Conservation (phyloP, 1,284 basidiomycete genomes). For the Ustilago cynodontis region DNA sequence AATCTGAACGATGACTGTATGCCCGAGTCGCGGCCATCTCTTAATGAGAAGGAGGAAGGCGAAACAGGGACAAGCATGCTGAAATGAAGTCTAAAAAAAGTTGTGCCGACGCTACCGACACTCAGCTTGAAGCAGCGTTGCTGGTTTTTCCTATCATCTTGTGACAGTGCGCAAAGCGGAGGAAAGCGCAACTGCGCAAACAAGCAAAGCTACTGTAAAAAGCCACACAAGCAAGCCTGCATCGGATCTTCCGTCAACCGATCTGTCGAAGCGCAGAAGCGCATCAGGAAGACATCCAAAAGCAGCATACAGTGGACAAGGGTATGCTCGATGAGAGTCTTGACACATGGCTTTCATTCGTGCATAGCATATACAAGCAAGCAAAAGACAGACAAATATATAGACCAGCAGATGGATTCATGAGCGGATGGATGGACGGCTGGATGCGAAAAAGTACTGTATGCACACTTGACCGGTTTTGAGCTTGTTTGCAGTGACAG, state of each 20-base stretch:
- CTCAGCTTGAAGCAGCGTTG: not conserved
- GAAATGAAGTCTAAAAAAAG: not conserved
- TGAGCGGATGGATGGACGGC: not conserved
- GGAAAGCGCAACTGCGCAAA: slow-evolving; percentile 5
- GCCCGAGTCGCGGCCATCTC: too few relatives aligned
- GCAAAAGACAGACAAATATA: not conserved
- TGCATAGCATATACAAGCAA: too few relatives aligned
- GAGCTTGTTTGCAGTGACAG: slow-evolving; percentile 12
- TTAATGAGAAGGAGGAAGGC: not conserved
- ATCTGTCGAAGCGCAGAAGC: not conserved
- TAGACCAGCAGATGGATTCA: too few relatives aligned
- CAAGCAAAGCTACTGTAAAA: not conserved
- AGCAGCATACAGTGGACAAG: not conserved
- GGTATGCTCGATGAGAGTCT: not conserved
- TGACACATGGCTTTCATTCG: slow-evolving; percentile 2
- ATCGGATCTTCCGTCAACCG: slow-evolving; percentile 7
- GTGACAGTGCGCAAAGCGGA: not conserved
- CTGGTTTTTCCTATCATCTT: not conserved
- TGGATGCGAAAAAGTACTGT: slow-evolving; percentile 9
- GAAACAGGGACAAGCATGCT: not conserved
- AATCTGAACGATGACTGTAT: not conserved
- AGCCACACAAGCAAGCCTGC: slow-evolving; percentile 1
- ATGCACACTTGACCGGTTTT: slow-evolving; percentile 11
- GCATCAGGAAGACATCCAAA: not conserved
- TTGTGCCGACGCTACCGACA: not conserved